Conservation (phyloP, 177 flowering plant species). For the Vitis hybrid region DNA sequence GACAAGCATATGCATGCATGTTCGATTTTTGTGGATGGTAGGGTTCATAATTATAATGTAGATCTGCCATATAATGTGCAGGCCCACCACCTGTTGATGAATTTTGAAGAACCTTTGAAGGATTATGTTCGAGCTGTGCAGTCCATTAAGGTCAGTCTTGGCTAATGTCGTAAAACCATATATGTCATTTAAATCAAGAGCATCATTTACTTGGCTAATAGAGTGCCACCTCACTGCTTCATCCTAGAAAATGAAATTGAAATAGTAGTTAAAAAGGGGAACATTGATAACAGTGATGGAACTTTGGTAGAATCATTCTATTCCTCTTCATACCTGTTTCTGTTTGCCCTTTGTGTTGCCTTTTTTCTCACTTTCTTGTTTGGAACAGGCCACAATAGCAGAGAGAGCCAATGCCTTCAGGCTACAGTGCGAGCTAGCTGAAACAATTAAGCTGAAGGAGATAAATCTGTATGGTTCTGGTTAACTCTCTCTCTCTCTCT, state of each 20-base stretch:
- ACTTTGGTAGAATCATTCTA: background rate
- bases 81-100: slow-evolving; percentile 88
- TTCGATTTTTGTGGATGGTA: background rate
- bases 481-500: background rate
- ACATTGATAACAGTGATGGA: background rate
- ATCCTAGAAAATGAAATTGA: background rate
- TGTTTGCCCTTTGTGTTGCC: background rate
- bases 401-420: slow-evolving; percentile 94
- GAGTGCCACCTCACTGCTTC: background rate
- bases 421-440: slow-evolving; percentile 92
- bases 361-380: slow-evolving; percentile 3
- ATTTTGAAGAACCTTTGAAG: slow-evolving; percentile 97
- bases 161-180: background rate
- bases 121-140: slow-evolving; percentile 98
- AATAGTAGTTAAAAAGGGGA: background rate
- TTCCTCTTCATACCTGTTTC: background rate
- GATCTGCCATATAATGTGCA: slow-evolving; percentile 20
- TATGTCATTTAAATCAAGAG: background rate
- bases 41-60: background rate
- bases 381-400: slow-evolving; percentile 74
- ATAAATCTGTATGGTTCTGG: slow-evolving; percentile 82
- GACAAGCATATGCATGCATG: background rate
- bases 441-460: slow-evolving; percentile 88
- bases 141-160: slow-evolving; percentile 72
- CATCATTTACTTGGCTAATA: background rate